These are phyloP conservation scores for Trichoderma citrinoviride DNA, from an alignment of 2,329 filamentous ascomycete species.

Conservation along the genomic window DNA sequence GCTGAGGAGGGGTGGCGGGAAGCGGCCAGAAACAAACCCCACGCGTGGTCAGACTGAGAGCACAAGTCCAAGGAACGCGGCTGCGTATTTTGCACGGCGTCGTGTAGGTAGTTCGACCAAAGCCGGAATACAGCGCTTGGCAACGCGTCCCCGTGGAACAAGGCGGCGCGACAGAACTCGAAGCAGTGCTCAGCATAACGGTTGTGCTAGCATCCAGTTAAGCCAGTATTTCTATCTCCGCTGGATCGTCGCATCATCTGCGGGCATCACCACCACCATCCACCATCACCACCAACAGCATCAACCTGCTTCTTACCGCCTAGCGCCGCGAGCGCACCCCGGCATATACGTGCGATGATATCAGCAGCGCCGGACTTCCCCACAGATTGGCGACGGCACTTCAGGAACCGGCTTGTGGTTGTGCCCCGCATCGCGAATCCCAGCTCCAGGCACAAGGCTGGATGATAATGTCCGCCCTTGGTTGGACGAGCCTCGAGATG, in stretches of 20 bases:
- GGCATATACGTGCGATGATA: constrained; percentile 3
- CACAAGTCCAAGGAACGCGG: too few relatives aligned
- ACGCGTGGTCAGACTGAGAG: not conserved
- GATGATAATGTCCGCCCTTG: not conserved
- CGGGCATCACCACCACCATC: too few relatives aligned
- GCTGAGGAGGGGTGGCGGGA: not conserved
- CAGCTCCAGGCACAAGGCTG: constrained; percentile 6
- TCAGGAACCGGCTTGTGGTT: constrained; percentile 13
- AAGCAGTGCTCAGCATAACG: not conserved
- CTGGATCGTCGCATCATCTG: not conserved
- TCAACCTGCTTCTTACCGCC: constrained; percentile 14
- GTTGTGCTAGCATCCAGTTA: not conserved
- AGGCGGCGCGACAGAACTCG: not conserved
- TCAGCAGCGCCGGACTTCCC: constrained; percentile 6
- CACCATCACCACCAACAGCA: not conserved
- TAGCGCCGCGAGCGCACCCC: not conserved
- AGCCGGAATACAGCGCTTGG: not conserved
- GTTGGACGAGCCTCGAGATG: constrained; percentile 1
- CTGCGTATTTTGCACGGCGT: not conserved
- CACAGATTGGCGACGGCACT: constrained; percentile 21
- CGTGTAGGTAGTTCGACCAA: not conserved
- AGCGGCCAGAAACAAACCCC: not conserved
- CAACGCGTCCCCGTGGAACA: not conserved
- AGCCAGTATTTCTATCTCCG: too few relatives aligned
- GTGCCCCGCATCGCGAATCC: not conserved